Evolutionary conservation across 352 stramenopile species (phyloP), one percentile per base, ranked within the genome.

Genomic region (Phytopythium mirpurense): DNA sequence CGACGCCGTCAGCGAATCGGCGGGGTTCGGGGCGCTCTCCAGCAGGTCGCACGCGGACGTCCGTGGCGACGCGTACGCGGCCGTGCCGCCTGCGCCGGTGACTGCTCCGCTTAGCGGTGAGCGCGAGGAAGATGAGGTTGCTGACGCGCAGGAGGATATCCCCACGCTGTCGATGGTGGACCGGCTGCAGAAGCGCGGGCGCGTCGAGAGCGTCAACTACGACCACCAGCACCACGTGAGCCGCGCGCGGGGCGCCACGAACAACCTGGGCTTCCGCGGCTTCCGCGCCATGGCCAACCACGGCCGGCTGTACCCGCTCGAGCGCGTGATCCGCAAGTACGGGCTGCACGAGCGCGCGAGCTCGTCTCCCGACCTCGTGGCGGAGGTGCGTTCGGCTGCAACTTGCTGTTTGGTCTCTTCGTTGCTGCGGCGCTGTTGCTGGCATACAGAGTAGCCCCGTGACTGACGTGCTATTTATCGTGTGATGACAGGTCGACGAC

Each of bases 201-300:
- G 79, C 26, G 77, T 90, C 5, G 79, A 90, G 45, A 90, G 79
- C 57, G 74, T 62, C 27, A 78, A 68, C 50, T 71, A 74, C 45
- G 72, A 83, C 15, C 54, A 54, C 24, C n/a, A 51, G 10, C n/a
- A 32, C 24, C 6, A 23, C 59, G 23, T 45, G 11, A 24, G 23
- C 34, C 48, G 48, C 35, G 34, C 35, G 34, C 4, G 48, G 8
- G 48, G 48, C 15, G 15, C 24, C 34, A 54, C 48, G 34, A 19
- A 51, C 18, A 38, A 51, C 27, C 18, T 38, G 48, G 23, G 34
- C 48, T 43, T 44, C 48, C 48, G 48, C 35, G 48, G 34, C 7
- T 45, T 44, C 21, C 48, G 48, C 35, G 48, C 32, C 15, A 23
- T 32, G 14, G 23, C 48, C 15, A 43, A 44, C 48, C 48, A 54